These are phyloP conservation scores for Lasiosphaeria hispida DNA, from an alignment of 495 filamentous ascomycete genomes.

Conservation along the genomic window DNA sequence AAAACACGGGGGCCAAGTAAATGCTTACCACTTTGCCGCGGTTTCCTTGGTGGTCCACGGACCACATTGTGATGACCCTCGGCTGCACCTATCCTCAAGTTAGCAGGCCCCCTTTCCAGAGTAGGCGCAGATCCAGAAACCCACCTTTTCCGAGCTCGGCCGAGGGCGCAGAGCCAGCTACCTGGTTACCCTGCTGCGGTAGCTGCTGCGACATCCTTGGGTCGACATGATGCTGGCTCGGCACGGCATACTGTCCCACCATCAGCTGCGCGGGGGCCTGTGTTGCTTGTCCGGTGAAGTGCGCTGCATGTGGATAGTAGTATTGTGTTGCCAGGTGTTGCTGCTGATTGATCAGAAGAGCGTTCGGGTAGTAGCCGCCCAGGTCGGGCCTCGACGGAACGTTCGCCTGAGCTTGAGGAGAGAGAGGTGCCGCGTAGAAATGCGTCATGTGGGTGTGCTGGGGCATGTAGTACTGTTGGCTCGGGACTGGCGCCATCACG, in stretches of 20 bases:
- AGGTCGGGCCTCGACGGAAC: constrained; percentile 33
- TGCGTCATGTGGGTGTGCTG: constrained; percentile 40
- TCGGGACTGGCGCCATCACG: constrained; percentile 22
- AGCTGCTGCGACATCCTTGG: constrained; percentile 3
- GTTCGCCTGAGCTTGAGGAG: constrained; percentile 31
- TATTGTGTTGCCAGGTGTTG: constrained; percentile 32
- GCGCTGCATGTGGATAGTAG: constrained; percentile 37
- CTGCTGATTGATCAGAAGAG: constrained; percentile 38
- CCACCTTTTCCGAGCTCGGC: constrained; percentile 15
- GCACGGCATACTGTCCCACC: constrained; percentile 30
- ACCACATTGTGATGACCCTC: constrained; percentile 51
- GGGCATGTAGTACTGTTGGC: constrained; percentile 43
- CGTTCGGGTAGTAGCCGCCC: constrained; percentile 35
- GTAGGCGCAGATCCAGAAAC: neutral
- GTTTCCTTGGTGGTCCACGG: constrained; percentile 87
- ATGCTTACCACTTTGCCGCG: constrained; percentile 64
- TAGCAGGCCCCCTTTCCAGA: neutral
- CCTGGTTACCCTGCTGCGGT: constrained; percentile 14
- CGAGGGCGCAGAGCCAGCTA: neutral
- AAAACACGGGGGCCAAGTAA: neutral
- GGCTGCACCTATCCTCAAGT: constrained; percentile 26
- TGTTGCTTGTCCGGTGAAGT: constrained; percentile 30
- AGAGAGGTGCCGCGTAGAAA: constrained; percentile 37
- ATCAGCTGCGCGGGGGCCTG: constrained; percentile 29
- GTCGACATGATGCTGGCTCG: constrained; percentile 13